Percentiles rank a stretch among this genome's conserved stretches.
These are phyloP conservation scores for Pythium grandisporangium DNA, from an alignment of 352 stramenopile genomes.

Conservation along the genomic window DNA sequence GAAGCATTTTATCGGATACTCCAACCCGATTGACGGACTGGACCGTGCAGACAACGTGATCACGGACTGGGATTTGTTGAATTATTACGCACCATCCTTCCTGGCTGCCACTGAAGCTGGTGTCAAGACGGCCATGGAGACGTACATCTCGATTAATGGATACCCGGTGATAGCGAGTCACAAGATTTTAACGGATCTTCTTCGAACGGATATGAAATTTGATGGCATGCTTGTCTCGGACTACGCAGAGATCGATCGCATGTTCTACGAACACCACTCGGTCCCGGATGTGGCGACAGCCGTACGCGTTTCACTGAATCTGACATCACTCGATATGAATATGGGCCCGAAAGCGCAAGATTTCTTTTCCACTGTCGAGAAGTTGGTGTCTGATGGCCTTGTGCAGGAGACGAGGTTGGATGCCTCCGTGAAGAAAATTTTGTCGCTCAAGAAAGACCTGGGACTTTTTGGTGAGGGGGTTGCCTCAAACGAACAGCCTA, in stretches of 20 bases:
- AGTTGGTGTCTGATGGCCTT: conserved; percentile 25
- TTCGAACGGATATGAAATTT: conserved; percentile 86
- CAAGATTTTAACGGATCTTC: conserved; percentile 62
- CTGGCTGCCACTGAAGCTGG: conserved; percentile 54
- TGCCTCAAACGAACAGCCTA: conserved; percentile 1
- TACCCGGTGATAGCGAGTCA: conserved; percentile 80
- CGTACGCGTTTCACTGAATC: conserved; percentile 49
- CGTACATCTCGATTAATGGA: conserved; percentile 85
- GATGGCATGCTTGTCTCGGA: conserved; percentile 88
- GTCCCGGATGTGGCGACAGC: conserved; percentile 49
- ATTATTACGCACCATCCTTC: conserved; percentile 72
- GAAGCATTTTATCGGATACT: conserved; percentile 88
- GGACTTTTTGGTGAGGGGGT: conserved; percentile 24
- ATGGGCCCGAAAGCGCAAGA: conserved; percentile 64
- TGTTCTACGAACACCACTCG: conserved; percentile 78
- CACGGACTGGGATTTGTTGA: conserved; percentile 57
- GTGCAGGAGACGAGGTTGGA: conserved; percentile 46
- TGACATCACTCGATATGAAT: conserved; percentile 91
- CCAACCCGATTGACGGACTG: conserved; percentile 46
- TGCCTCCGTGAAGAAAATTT: conserved; percentile 50
- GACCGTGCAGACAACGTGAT: conserved; percentile 68
- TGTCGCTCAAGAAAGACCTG: conserved; percentile 40
- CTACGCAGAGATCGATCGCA: conserved; percentile 87
- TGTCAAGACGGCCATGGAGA: conserved; percentile 87
- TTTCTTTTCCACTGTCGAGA: conserved; percentile 43